Base-by-base conservation (phyloP, 306 rosid genomes). In the Datisca glomerata region DNA sequence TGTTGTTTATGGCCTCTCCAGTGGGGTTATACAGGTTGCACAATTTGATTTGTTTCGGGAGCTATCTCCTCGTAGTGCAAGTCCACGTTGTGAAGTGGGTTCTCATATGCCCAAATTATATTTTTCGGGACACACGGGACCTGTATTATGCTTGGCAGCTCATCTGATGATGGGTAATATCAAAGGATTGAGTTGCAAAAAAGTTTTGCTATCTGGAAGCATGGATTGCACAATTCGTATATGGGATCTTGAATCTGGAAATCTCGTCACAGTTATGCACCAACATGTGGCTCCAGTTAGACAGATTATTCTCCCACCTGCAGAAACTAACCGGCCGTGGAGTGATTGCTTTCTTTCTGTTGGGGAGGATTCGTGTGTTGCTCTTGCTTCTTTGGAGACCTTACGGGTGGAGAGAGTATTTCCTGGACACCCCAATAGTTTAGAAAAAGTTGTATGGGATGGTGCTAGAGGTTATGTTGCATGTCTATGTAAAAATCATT, bases 361-460 rank as follows among this genome's bases (percentile, higher is more conserved):
- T 47, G 97, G 97, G 61, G 93, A 83, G 55, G 97, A 89, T 58
- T 84, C 72, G n/a, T 83, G 91, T 56, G 86, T 89, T 41, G 67
- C 84, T 36, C 97, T 89, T 56, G 66, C 69, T 52, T 89, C 97
- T 66, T 77, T 89, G 12, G 86, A 80, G 74, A 83, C 93, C 46
- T 49, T 77, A 66, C 71, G 66, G 60, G 95, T 84, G 65, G 97
- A 89, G 67, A 80, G 97, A 77, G 75, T 80, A 70, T 73, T 89
- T 77, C 85, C 97, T 32, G 95, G 97, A 56, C 95, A 83, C 52
- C 41, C 76, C 50, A 68, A 71, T 67, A 76, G 75, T 77, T 93
- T 95, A 49, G 64, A 78, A 29, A 89, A 89, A 68, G 91, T 89
- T 61, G 79, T 89, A 48, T 89, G 97, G 97, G 95, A 89, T 62